Evolutionary conservation across 2,329 filamentous ascomycete genomes (phyloP).

Genomic region (Claviceps purpurea): DNA sequence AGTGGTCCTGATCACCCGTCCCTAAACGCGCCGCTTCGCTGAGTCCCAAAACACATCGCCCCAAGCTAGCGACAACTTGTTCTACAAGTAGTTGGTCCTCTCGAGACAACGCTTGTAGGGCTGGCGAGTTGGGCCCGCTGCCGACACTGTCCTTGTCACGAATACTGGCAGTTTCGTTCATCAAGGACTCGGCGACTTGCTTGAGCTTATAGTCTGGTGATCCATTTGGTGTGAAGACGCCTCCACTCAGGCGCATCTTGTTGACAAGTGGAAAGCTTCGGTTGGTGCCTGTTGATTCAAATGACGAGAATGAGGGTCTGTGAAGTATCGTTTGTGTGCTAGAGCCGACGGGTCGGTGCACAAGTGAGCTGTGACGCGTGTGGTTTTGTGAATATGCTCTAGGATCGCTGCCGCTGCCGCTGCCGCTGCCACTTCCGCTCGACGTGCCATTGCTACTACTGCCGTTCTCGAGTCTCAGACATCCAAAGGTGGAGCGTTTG

Average conservation of each 20-base stretch:
- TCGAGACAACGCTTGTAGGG: conserved; percentile 32
- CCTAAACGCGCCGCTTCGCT: conserved; percentile 40
- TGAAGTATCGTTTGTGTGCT: conserved; percentile 27
- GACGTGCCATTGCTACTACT: conserved; percentile 4
- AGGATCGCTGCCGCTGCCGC: conserved; percentile 14
- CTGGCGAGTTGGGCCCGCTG: conserved; percentile 21
- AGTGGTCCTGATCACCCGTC: conserved; percentile 47
- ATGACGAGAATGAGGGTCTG: conserved; percentile 42
- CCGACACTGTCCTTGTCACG: conserved; percentile 21
- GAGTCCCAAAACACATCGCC: conserved; percentile 45
- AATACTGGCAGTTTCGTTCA: conserved; percentile 33
- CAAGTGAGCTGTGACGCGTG: conserved; percentile 20
- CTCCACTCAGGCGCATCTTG: conserved; percentile 31
- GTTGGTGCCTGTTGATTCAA: conserved; percentile 44
- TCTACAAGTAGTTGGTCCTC: conserved; percentile 50
- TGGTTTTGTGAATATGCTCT: conserved; percentile 6
- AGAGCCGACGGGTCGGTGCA: conserved; percentile 30
- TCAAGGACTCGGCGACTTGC: conserved; percentile 33
- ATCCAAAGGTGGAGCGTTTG: conserved; percentile 15
- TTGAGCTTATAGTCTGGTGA: conserved; percentile 37
- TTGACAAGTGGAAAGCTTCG: conserved; percentile 50
- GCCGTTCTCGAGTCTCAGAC: neutral
- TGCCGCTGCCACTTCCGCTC: conserved; percentile 9
- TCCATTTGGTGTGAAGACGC: conserved; percentile 32
- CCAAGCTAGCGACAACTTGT: conserved; percentile 44